phyloP scores from a whole-genome alignment of 805 yeast genomes.

The Metschnikowia koreensis region DNA sequence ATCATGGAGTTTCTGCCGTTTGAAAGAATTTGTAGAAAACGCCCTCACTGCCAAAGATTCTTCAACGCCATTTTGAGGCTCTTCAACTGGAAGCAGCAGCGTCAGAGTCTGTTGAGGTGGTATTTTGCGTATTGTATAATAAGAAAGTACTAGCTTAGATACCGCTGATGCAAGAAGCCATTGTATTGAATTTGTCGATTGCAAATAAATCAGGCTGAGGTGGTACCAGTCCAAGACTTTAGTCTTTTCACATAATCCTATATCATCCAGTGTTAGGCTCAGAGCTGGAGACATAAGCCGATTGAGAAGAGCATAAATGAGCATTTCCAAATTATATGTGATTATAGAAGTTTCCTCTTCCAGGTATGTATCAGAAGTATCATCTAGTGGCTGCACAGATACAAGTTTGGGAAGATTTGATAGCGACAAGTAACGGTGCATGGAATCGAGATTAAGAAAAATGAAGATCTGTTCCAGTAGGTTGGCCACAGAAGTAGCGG shows the following conservation, averaged over 20 bases:
- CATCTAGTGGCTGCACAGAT: slow-evolving; percentile 19
- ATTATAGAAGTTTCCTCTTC: slow-evolving; percentile 5
- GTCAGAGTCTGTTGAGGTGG: neutral
- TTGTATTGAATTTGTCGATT: slow-evolving; percentile 19
- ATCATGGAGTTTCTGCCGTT: slow-evolving; percentile 26
- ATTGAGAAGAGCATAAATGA: slow-evolving; percentile 24
- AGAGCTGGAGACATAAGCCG: slow-evolving; percentile 14
- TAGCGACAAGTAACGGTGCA: slow-evolving; percentile 36
- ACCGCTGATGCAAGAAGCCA: slow-evolving; percentile 46
- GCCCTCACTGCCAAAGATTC: neutral
- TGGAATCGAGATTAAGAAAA: slow-evolving; percentile 44
- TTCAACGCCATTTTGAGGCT: neutral
- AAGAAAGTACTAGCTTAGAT: slow-evolving; percentile 29
- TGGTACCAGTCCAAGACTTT: slow-evolving; percentile 24
- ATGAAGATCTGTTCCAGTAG: slow-evolving; percentile 37
- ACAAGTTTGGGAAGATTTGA: slow-evolving; percentile 23
- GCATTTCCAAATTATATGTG: slow-evolving; percentile 21
- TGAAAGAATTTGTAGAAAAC: slow-evolving; percentile 8
- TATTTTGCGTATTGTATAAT: slow-evolving; percentile 24
- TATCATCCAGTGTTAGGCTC: slow-evolving; percentile 15
- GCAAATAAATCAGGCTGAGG: slow-evolving; percentile 23
- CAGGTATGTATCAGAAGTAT: slow-evolving; percentile 4
- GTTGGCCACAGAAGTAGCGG: slow-evolving; percentile 40
- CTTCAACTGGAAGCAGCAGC: neutral
- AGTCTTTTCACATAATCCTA: slow-evolving; percentile 8